Conservation (phyloP, 192 early-diverging fungal species). For the Paraglomus brasilianum region DNA sequence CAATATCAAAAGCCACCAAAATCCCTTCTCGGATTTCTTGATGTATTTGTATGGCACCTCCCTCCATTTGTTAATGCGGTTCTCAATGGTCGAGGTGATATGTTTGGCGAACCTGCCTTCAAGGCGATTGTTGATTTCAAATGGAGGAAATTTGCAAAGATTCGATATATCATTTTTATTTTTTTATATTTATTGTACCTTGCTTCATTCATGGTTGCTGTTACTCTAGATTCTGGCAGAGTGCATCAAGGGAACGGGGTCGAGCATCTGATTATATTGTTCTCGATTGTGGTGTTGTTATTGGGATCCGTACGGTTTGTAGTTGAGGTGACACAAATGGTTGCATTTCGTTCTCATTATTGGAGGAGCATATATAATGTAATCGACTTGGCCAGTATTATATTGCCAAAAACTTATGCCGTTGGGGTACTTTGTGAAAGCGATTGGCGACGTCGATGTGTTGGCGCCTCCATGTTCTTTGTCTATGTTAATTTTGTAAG, state of each 20-base stretch:
- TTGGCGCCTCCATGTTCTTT: slow-evolving; percentile 7
- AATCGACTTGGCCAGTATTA: slow-evolving; percentile 3
- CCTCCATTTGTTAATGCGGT: slow-evolving; percentile 7
- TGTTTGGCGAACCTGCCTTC: slow-evolving; percentile 28
- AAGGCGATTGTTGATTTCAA: slow-evolving; percentile 29
- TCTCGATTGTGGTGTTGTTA: neutral
- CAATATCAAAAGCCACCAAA: neutral
- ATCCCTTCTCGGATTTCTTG: neutral
- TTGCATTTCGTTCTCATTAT: neutral
- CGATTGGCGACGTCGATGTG: too few species aligned
- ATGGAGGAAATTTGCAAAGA: slow-evolving; percentile 26
- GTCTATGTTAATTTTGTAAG: slow-evolving; percentile 13
- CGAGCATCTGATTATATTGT: neutral
- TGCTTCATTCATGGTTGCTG: neutral
- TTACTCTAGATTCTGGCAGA: neutral
- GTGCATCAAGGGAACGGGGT: too few species aligned
- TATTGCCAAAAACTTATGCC: slow-evolving; percentile 10
- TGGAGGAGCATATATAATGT: neutral
- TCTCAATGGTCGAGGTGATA: neutral
- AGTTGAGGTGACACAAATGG: slow-evolving; percentile 1
- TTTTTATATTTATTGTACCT: neutral
- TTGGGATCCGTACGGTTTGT: neutral
- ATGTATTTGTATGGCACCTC: neutral
- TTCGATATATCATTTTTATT: neutral
- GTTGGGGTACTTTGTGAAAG: neutral